A percentile compares a stretch with the other conserved stretches of the same genome.
phyloP scores from a whole-genome alignment of 202 grass and related monocot genomes.

The Miscanthus sacchariflorus region DNA sequence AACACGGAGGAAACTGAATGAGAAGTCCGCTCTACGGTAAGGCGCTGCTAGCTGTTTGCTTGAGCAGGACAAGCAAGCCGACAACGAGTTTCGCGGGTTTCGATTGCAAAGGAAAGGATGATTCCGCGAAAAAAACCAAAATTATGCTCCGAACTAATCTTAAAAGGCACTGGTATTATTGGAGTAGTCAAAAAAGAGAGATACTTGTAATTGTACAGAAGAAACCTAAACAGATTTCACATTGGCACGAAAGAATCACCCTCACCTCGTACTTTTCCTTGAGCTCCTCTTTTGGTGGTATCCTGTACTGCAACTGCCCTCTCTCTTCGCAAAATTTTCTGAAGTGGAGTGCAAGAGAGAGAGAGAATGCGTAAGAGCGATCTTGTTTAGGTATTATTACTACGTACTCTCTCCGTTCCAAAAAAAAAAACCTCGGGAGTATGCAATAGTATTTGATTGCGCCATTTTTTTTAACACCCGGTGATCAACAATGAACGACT shows the following conservation, averaged over 20 bases:
- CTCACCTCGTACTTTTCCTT: conserved; percentile 15
- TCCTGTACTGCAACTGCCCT: conserved; percentile 62
- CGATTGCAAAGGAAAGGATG: not conserved
- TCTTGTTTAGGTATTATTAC: not conserved
- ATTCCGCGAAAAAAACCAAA: too few relatives aligned
- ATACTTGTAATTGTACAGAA: not conserved
- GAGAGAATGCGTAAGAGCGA: not conserved
- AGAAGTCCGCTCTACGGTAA: not conserved
- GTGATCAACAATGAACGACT: not conserved
- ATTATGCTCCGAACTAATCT: too few relatives aligned
- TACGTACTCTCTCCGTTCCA: not conserved
- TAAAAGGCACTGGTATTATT: too few relatives aligned
- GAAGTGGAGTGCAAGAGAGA: not conserved
- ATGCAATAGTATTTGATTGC: not conserved
- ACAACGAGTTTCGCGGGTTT: not conserved
- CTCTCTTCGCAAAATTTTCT: conserved; percentile 41
- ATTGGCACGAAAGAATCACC: not conserved
- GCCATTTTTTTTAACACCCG: not conserved
- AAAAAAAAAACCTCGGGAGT: too few relatives aligned
- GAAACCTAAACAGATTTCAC: not conserved
- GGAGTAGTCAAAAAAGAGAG: not conserved
- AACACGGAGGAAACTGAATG: not conserved
- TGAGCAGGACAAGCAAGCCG: not conserved
- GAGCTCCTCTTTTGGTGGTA: conserved; percentile 3
- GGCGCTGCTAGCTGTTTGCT: not conserved